Base-by-base conservation (phyloP, 306 rosid genomes). In the Rosa rugosa region DNA sequence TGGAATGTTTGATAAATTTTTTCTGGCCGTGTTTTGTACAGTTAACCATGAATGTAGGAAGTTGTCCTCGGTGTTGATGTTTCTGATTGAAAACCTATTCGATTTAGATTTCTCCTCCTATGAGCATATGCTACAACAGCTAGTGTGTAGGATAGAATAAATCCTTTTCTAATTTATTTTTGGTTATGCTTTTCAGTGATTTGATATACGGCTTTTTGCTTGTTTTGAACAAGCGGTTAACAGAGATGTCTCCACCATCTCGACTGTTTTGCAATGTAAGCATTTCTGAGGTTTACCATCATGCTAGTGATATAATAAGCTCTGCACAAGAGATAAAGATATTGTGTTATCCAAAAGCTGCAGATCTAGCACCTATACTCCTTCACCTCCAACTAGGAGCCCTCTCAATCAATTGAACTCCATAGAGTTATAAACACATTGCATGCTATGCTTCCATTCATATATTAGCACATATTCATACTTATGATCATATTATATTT, bases 181-280 rank as follows among this genome's bases (percentile, higher is more conserved):
- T 82, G 72, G 25, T 49, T 71, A 77, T 89, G 56, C 68, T 78
- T 80, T 85, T 82, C 95, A 95, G 98, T 83, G 98, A 95, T 80
- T 85, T 95, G 65, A 86, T 92, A 80, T 95, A 85, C 75, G 97
- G 92, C 86, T 92, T 95, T 83, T 84, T 94, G 71, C 62, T 76
- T 76, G 76, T 86, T 84, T 75, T 92, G 97, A 83, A 97, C 91
- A 87, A 92, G 89, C 81, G 82, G 57, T 81, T 94, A 77, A 81
- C 86, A 5, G 98, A 92, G 89, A 94, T 71, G 97, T 94, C 81
- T 90, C 97, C 71, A 89, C 89, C 83, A 94, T 94, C 82, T 85
- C 88, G 86, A 83, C 91, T 44, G 73, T 91, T 78, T 82, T 92
- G 72, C 91, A 94, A 77, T 85, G 98, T 94, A 89, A 92, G 97